phyloP scores from a whole-genome alignment of 2,329 filamentous ascomycete species.

The Penicillium decumbens region DNA sequence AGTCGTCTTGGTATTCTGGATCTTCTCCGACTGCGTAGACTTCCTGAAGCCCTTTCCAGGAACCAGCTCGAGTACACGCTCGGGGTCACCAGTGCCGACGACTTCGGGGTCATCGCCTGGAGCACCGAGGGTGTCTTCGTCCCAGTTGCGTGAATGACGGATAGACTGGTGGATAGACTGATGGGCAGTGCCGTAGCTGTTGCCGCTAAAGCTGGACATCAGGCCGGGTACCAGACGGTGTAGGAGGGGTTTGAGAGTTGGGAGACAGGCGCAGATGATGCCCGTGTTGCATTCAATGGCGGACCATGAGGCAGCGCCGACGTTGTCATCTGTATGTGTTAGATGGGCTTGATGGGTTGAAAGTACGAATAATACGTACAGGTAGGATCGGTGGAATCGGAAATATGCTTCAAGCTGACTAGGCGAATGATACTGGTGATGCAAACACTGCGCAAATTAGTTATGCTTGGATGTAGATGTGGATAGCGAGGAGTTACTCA shows the following conservation, averaged over 20 bases:
- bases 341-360: slow-evolving; percentile 2
- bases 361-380: slow-evolving; percentile 21
- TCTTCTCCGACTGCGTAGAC: slow-evolving; percentile 10
- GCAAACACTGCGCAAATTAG: slow-evolving; percentile 24
- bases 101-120: slow-evolving; percentile 29
- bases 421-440: slow-evolving; percentile 36
- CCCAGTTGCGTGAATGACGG: slow-evolving; percentile 25
- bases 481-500: slow-evolving; percentile 16
- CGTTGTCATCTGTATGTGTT: slow-evolving; percentile 30
- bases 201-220: slow-evolving; percentile 25
- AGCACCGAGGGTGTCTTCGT: slow-evolving; percentile 26
- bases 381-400: slow-evolving; percentile 33
- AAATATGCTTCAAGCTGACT: slow-evolving; percentile 28
- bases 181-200: slow-evolving; percentile 11
- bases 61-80: slow-evolving; percentile 22
- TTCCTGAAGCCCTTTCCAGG: slow-evolving; percentile 9
- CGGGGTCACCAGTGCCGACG: slow-evolving; percentile 19
- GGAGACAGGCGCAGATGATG: slow-evolving; percentile 42
- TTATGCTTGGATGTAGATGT: not conserved
- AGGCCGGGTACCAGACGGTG: slow-evolving; percentile 29
- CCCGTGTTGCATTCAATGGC: slow-evolving; percentile 40
- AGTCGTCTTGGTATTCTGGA: slow-evolving; percentile 1
- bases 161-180: slow-evolving; percentile 15
- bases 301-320: slow-evolving; percentile 36
- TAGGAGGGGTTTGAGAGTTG: slow-evolving; percentile 37